phyloP scores from a whole-genome alignment of 805 yeast genomes.

The Ogataea angusta region DNA sequence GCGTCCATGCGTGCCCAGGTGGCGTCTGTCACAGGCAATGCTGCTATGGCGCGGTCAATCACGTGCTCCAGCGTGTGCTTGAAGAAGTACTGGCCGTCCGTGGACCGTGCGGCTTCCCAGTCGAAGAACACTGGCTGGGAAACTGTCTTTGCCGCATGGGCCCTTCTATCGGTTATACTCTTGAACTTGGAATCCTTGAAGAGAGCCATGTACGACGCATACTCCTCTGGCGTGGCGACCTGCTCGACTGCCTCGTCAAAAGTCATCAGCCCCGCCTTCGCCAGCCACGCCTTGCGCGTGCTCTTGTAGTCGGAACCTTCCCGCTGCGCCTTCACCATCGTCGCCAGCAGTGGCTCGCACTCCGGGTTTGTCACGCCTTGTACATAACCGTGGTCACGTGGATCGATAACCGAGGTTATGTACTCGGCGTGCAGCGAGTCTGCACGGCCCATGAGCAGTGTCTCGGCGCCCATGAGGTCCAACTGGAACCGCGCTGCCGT shows the following conservation, averaged over 20 bases:
- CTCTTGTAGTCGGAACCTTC: conserved; percentile 35
- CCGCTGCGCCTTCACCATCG: conserved; percentile 40
- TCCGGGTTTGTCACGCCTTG: conserved; percentile 42
- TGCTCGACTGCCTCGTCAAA: conserved; percentile 49
- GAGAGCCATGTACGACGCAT: conserved; percentile 8
- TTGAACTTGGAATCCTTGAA: conserved; percentile 17
- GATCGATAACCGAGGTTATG: conserved; percentile 51
- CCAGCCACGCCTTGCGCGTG: conserved; percentile 46
- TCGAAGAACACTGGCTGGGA: conserved; percentile 42
- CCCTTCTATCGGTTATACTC: conserved; percentile 23
- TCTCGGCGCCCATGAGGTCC: conserved; percentile 60
- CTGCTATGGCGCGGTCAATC: conserved; percentile 49
- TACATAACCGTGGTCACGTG: conserved; percentile 54
- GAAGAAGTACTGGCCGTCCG: conserved; percentile 55
- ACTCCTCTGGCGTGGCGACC: conserved; percentile 27
- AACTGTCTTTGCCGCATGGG: conserved; percentile 22
- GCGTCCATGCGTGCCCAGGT: conserved; percentile 63
- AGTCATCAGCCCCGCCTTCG: conserved; percentile 40
- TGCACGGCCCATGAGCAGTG: conserved; percentile 57
- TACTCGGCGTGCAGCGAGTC: conserved; percentile 56
- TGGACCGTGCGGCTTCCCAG: conserved; percentile 60
- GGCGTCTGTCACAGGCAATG: conserved; percentile 57
- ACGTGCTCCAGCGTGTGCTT: conserved; percentile 53
- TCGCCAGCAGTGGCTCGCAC: conserved; percentile 44
- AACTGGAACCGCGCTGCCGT: conserved; percentile 59